phyloP scores from a whole-genome alignment of 2,329 filamentous ascomycete genomes.

The Sclerotinia trifoliorum region DNA sequence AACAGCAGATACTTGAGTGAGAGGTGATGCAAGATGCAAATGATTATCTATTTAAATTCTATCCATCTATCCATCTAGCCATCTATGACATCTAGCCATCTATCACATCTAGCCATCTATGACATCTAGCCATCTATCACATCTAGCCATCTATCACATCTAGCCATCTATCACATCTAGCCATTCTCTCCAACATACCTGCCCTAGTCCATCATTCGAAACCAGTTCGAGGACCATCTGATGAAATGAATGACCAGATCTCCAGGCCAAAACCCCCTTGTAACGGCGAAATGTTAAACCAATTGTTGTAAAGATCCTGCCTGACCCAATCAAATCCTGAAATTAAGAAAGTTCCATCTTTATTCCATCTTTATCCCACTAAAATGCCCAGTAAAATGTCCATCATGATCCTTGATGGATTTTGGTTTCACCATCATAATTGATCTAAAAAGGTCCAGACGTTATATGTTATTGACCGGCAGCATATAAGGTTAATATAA shows the following conservation, averaged over 20 bases:
- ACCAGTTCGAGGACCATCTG: neutral
- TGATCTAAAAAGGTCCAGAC: constrained; percentile 15
- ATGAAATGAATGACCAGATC: constrained; percentile 15
- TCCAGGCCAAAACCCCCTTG: constrained; percentile 6
- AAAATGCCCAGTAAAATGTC: neutral
- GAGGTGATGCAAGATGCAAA: neutral
- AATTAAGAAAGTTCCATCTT: constrained; percentile 4
- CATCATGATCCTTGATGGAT: constrained; percentile 9
- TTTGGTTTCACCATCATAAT: constrained; percentile 17
- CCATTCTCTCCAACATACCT: too few relatives aligned
- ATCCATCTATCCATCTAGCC: neutral
- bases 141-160: neutral
- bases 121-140: neutral
- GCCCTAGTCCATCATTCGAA: neutral
- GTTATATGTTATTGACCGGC: neutral
- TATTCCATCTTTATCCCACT: neutral
- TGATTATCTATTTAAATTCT: neutral
- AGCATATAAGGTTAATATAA: neutral
- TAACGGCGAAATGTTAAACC: neutral
- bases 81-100: too few relatives aligned
- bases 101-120: neutral
- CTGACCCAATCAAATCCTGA: constrained; percentile 2
- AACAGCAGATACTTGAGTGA: neutral
- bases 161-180: neutral
- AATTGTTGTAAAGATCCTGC: neutral